Evolutionary conservation across 805 yeast species (phyloP).

Genomic region (Jamesozyma lodderae): DNA sequence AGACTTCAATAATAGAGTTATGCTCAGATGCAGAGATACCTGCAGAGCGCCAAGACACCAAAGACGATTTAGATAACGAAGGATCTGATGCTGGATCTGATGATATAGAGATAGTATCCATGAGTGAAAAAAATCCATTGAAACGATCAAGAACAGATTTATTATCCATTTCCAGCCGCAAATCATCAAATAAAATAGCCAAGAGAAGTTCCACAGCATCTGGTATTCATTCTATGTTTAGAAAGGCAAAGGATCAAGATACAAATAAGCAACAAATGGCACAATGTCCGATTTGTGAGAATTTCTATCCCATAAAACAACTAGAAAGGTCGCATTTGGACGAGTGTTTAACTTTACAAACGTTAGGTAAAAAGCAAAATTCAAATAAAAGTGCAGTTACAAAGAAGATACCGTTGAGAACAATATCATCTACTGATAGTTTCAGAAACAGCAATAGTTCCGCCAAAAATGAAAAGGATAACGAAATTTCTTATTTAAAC

Average conservation of each 20-base stretch:
- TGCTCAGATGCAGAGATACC: conserved; percentile 14
- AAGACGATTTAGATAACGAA: no score
- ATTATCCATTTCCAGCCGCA: background rate
- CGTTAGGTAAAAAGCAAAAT: conserved; percentile 8
- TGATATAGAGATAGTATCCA: conserved; percentile 26
- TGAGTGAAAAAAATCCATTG: conserved; percentile 15
- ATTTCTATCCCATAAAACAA: conserved; percentile 43
- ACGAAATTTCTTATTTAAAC: conserved; percentile 11
- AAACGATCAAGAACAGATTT: conserved; percentile 4
- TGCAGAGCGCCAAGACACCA: no score
- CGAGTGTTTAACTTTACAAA: conserved; percentile 38
- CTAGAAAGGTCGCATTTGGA: conserved; percentile 57
- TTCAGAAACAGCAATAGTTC: background rate
- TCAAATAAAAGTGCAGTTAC: background rate
- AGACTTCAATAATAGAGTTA: conserved; percentile 21
- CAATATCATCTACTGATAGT: background rate
- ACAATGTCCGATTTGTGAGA: conserved; percentile 60
- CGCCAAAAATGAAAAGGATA: background rate
- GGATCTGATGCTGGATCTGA: conserved; percentile 26
- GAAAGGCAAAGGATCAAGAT: conserved; percentile 4
- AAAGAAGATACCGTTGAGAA: background rate
- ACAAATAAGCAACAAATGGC: conserved; percentile 31
- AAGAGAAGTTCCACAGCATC: conserved; percentile 5
- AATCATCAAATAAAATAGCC: background rate
- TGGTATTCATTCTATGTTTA: conserved; percentile 11